Conservation (phyloP, 2,329 filamentous ascomycete genomes). For the Nemania sp. region DNA sequence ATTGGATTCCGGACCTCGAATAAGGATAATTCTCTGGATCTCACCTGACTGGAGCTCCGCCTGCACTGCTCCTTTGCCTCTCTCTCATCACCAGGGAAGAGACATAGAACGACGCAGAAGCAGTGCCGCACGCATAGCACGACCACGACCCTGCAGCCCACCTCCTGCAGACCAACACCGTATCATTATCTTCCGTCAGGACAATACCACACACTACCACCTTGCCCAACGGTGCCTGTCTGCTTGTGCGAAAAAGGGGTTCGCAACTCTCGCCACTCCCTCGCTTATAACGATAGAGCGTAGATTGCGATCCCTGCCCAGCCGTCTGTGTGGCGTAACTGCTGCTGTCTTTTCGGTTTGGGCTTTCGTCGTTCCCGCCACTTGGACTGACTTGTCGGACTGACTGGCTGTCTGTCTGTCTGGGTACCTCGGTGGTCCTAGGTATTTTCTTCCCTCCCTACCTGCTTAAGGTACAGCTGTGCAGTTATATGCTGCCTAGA, state of each 20-base stretch:
- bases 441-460: neutral
- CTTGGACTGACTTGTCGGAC: neutral
- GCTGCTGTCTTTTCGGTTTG: conserved; percentile 37
- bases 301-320: conserved; percentile 41
- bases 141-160: conserved; percentile 1
- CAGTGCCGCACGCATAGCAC: conserved; percentile 3
- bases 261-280: conserved; percentile 29
- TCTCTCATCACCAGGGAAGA: conserved; percentile 17
- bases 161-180: conserved; percentile 21
- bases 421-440: neutral
- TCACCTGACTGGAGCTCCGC: conserved; percentile 43
- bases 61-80: conserved; percentile 27
- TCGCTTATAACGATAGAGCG: conserved; percentile 27
- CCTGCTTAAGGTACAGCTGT: neutral
- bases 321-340: conserved; percentile 49
- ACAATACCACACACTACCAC: conserved; percentile 6
- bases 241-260: conserved; percentile 13
- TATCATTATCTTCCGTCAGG: conserved; percentile 15
- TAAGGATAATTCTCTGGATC: conserved; percentile 38
- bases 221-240: conserved; percentile 12
- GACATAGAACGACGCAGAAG: conserved; percentile 16
- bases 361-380: conserved; percentile 9
- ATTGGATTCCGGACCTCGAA: conserved; percentile 46
- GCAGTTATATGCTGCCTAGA: neutral
- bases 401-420: neutral